Evolutionary conservation across 2,329 filamentous ascomycete genomes (phyloP), one percentile per base, ranked within the genome.

Genomic region (Didymella pomorum): DNA sequence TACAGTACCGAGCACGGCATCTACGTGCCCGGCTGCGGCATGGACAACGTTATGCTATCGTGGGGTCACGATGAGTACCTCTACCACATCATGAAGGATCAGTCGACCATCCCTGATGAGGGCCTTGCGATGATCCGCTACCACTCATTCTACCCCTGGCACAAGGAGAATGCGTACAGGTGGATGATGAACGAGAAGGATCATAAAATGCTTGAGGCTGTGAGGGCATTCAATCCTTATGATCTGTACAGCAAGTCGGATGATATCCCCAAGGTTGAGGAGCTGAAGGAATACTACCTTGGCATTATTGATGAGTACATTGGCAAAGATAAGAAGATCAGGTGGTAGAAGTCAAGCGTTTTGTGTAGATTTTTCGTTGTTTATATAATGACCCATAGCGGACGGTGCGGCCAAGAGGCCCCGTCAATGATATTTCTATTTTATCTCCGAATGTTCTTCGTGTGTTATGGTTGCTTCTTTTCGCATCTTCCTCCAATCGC

Each of bases 141-240:
- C 79, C 93, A 97, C 80, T 92, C 88, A 6, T 96, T 96, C 80
- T 97, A 97, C 79, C 89, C 93, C 16, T 97, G 92, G 93, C 93
- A 96, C 79, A 86, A 84, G 61, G 88, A 89, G 76, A 89, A 89
- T 53, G 92, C 91, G 7, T 97, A 97, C 79, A 78, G 79, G 60
- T 87, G 92, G 78, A 85, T 96, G 76, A 96, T 96, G 92, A 85
- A 89, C 75, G 87, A 89, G 60, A 89, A 93, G 73, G 93, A 97
- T 69, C 80, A 89, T 76, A 83, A 84, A 69, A 93, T 96, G 88
- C 80, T 96, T 68, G 86, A 86, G 72, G 92, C 92, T 9, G 92
- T 96, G 48, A 85, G 86, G 76, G 91, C 90, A 0, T 96, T 97
- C 79, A 96, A 96, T 76, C 92, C 92, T 0, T 97, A 96, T 70